These are phyloP conservation scores for Boletus sp. DNA, from an alignment of 768 basidiomycete species.

Conservation along the genomic window DNA sequence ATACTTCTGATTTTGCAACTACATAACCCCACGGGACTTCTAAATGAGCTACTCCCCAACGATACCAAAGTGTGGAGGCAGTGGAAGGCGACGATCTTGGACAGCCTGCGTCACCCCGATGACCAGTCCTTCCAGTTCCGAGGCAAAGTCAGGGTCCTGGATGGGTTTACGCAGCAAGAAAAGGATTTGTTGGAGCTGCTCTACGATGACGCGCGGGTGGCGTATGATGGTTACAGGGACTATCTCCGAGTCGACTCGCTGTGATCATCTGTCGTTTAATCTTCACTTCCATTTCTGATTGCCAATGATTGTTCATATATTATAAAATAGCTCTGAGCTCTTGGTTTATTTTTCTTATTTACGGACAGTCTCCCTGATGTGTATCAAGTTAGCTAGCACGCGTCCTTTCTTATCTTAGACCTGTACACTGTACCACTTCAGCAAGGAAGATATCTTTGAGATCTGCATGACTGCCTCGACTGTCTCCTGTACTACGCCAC, in stretches of 20 bases:
- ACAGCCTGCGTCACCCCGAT: neutral
- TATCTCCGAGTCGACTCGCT: neutral
- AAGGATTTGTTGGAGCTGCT: constrained; percentile 7
- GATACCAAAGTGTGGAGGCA: constrained; percentile 20
- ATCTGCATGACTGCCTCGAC: no score
- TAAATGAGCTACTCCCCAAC: constrained; percentile 18
- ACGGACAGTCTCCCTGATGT: no score
- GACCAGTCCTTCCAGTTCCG: neutral
- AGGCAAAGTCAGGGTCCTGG: neutral
- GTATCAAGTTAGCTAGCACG: no score
- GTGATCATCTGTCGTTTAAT: no score
- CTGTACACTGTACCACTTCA: no score
- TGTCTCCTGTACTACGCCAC: no score
- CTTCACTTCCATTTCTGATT: no score
- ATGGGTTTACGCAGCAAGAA: constrained; percentile 10
- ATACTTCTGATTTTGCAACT: constrained; percentile 8
- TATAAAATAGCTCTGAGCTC: no score
- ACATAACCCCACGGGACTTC: constrained; percentile 1
- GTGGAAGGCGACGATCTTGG: constrained; percentile 17
- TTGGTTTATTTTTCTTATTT: no score
- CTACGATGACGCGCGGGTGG: constrained; percentile 12
- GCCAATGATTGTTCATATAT: no score
- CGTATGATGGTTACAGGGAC: constrained; percentile 11
- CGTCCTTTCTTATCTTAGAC: no score
- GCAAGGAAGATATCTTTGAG: no score